Conservation (phyloP, 2,329 filamentous ascomycete species). For the Zopfia rhizophila region DNA sequence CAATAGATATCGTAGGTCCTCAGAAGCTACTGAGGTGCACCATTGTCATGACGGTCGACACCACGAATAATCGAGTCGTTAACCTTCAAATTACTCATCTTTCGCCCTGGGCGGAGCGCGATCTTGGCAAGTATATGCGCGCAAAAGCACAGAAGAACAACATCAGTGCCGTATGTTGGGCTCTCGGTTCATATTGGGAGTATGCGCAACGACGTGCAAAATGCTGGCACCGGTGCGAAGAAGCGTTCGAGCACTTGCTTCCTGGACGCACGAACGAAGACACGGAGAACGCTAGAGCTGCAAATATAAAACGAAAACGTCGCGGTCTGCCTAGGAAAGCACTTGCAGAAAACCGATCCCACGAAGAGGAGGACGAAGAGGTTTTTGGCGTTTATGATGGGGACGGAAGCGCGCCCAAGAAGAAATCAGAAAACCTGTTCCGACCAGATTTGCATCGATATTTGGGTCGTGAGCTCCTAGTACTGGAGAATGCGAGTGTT, state of each 20-base stretch:
- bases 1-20: slow-evolving; percentile 63
- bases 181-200: slow-evolving; percentile 74
- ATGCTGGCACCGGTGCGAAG: slow-evolving; percentile 69
- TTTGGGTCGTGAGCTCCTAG: slow-evolving; percentile 42
- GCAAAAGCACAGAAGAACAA: slow-evolving; percentile 59
- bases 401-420: slow-evolving; percentile 25
- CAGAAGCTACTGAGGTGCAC: slow-evolving; percentile 68
- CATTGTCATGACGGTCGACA: slow-evolving; percentile 66
- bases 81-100: slow-evolving; percentile 65
- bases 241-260: slow-evolving; percentile 54
- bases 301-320: slow-evolving; percentile 38
- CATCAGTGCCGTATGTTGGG: slow-evolving; percentile 71
- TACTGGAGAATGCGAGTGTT: slow-evolving; percentile 50
- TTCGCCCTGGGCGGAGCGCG: slow-evolving; percentile 67
- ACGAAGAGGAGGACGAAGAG: slow-evolving; percentile 37
- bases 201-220: slow-evolving; percentile 68
- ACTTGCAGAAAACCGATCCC: no score
- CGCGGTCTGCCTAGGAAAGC: slow-evolving; percentile 19
- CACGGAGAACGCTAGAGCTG: slow-evolving; percentile 31
- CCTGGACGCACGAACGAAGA: slow-evolving; percentile 24
- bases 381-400: slow-evolving; percentile 20
- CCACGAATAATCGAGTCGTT: slow-evolving; percentile 58
- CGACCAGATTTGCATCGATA: slow-evolving; percentile 63
- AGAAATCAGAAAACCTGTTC: slow-evolving; percentile 26
- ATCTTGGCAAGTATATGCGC: slow-evolving; percentile 67